Conservation (phyloP, 805 yeast genomes). For the Nakazawaea ambrosiae region DNA sequence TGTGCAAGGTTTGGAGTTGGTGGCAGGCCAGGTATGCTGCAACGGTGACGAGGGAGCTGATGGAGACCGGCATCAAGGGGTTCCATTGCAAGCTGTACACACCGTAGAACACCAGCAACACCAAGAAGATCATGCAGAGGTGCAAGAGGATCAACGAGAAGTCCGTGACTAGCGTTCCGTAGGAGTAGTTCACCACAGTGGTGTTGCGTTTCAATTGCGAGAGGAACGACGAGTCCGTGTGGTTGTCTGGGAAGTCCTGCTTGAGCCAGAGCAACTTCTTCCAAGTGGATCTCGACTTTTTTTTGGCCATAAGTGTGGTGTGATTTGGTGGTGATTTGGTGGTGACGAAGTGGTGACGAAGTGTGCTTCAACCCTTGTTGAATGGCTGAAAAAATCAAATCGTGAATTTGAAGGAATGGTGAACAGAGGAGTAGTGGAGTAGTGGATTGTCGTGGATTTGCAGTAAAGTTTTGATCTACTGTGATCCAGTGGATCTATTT, state of each 20-base stretch:
- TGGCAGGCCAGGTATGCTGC: conserved; percentile 6
- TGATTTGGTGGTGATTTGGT: not conserved
- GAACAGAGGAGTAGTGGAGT: too few species aligned
- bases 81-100: conserved; percentile 45
- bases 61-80: conserved; percentile 33
- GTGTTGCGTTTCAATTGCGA: conserved; percentile 72
- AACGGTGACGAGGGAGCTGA: conserved; percentile 27
- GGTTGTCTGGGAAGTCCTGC: conserved; percentile 88
- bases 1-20: conserved; percentile 21
- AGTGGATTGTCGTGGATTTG: too few species aligned
- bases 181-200: conserved; percentile 63
- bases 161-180: conserved; percentile 59
- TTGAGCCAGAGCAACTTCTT: conserved; percentile 75
- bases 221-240: conserved; percentile 77
- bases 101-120: conserved; percentile 63
- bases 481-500: too few species aligned
- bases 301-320: conserved; percentile 22
- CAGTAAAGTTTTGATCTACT: too few species aligned
- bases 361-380: not conserved
- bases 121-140: conserved; percentile 53
- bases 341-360: not conserved
- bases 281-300: too few species aligned
- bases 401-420: not conserved
- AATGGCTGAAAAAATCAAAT: not conserved
- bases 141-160: conserved; percentile 64